Base-by-base conservation (phyloP, 257 asterid genomes). In the Solanum commersonii region DNA sequence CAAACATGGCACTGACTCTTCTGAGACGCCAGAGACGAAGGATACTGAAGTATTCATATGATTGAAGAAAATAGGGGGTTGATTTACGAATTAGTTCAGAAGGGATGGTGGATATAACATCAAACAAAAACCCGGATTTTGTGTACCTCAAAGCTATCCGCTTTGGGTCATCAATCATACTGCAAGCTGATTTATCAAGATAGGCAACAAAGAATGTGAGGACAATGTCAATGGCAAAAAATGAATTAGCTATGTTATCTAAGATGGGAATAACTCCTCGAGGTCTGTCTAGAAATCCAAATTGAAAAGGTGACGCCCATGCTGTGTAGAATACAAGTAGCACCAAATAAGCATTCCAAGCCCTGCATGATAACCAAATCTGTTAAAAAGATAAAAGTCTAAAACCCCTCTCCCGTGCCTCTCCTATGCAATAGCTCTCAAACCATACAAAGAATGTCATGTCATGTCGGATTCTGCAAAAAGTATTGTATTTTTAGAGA, bases 11-110 rank as follows among this genome's bases (percentile, higher is more conserved):
- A 81, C 98, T 93, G 79, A 93, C 98, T 92, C 98, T 90, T 82
- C 95, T 89, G 88, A 95, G 95, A 83, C 98, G 98, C 98, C 98
- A 95, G 85, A 95, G 96, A 10, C 97, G 98, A 85, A 95, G 98
- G 92, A 95, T 90, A 52, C 90, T 92, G 87, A 95, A 88, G 90
- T 91, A 94, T 74, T 93, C 95, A 88, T 90, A 94, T 13, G 90
- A 85, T 42, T 90, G 89, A n/a, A 86, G 46, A 56, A 82, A 38
- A 16, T 49, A 23, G 14, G 98, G 98, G 44, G 92, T 76, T 68
- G 90, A 16, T 6, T 37, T 76, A 33, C 87, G 88, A 27, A 93
- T 90, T 84, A 94, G 44, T 86, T 94, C 94, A 0, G 95, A 71
- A 89, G 98, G 98, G 63, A 94, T 84, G 14, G 97, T 94, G 88